Conservation (phyloP, 2,329 filamentous ascomycete genomes). For the Dothideomycetes sp. region DNA sequence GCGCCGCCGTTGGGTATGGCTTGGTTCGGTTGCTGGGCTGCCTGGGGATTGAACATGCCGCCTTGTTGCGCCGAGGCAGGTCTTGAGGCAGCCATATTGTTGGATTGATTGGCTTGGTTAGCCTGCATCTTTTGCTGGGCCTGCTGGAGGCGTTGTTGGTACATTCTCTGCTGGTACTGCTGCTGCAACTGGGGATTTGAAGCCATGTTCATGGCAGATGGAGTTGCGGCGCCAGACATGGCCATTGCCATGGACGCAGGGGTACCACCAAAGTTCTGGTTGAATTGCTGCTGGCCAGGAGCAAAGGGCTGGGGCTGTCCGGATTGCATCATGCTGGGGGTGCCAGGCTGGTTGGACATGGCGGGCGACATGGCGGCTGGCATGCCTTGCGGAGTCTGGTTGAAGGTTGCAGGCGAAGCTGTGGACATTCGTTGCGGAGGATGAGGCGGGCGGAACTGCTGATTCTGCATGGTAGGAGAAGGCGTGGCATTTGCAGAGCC, state of each 20-base stretch:
- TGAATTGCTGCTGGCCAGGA: slow-evolving; percentile 53
- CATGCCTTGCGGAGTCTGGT: slow-evolving; percentile 63
- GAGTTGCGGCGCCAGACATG: slow-evolving; percentile 13
- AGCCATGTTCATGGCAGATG: slow-evolving; percentile 24
- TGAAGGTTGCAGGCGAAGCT: slow-evolving; percentile 85
- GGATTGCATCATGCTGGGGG: slow-evolving; percentile 6
- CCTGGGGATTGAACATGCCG: slow-evolving; percentile 5
- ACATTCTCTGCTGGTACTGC: slow-evolving; percentile 62
- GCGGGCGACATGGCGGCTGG: slow-evolving; percentile 63
- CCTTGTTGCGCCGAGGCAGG: slow-evolving; percentile 4
- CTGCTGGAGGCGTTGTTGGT: slow-evolving; percentile 75
- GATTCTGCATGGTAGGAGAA: slow-evolving; percentile 83
- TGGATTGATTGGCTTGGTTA: slow-evolving; percentile 1
- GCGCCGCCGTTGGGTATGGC: slow-evolving; percentile 4
- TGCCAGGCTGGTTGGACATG: slow-evolving; percentile 54
- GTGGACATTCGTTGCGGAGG: slow-evolving; percentile 68
- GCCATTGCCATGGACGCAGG: slow-evolving; percentile 15
- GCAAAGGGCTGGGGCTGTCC: slow-evolving; percentile 25
- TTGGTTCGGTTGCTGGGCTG: slow-evolving; percentile 11
- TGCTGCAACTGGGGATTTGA: slow-evolving; percentile 27
- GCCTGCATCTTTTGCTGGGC: slow-evolving; percentile 55
- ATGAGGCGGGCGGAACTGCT: slow-evolving; percentile 57
- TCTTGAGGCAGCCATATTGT: slow-evolving; percentile 17
- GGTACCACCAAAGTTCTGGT: slow-evolving; percentile 9
- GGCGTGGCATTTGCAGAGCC: slow-evolving; percentile 79